Base-by-base conservation (phyloP, 495 filamentous ascomycete species). In the Daldinia grandis region DNA sequence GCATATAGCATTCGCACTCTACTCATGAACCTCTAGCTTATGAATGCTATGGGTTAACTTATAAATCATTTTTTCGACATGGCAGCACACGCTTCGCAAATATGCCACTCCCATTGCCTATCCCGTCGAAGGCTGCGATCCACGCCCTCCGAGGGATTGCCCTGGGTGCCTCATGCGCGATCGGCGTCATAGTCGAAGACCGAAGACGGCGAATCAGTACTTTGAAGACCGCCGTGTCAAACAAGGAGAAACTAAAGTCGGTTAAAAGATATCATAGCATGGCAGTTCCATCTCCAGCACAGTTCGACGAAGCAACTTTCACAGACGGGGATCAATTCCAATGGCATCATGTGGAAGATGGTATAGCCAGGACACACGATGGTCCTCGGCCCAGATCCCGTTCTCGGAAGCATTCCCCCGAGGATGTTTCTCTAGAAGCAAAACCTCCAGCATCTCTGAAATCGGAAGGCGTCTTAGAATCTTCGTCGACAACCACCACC, bases 81-180 rank as follows among this genome's bases (percentile, higher is more conserved):
- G 74, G 71, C 63, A 60, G 44, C 53, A n/a, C 30, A 51, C 24
- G 55, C 21, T 53, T 58, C 49, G 28, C 44, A 62, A 62, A 64
- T 74, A 83, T 84, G 81, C 78, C 81, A 58, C 66, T 76, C 53
- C 78, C 80, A 47, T 79, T 84, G 38, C 82, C 82, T 65, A 80
- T 86, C 49, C 84, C 84, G 37, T 87, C 85, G 62, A 86, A 85
- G 77, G 83, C 81, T 56, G 85, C 82, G 66, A 72, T 87, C 58
- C 82, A 83, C 64, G 81, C 83, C 51, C 80, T 88, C 40, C 84
- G 83, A 49, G 80, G 83, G 51, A 77, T 88, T 55, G 81, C 82
- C 55, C 64, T 87, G 0, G 85, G 84, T 58, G 84, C 84, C 4
- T 83, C 85, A 3, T 87, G 84, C 76, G 84, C 83, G 25, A 73